Evolutionary conservation across 352 stramenopile genomes (phyloP), one percentile per base, ranked within the genome.

Genomic region (Halophytophthora polymorphica): DNA sequence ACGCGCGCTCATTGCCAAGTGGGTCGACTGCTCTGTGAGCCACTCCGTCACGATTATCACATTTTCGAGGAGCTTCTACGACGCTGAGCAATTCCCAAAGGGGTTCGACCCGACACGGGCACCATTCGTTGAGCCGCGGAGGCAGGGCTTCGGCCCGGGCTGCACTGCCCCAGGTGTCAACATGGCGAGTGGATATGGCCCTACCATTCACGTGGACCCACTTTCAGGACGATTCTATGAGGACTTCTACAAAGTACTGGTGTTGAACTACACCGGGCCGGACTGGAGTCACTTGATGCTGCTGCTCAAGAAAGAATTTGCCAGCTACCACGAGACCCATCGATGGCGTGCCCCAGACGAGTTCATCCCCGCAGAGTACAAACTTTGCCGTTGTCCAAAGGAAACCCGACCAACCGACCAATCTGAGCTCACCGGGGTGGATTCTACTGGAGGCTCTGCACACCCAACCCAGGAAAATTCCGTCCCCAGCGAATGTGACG

Each of bases 231-330:
- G 61, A 11, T 86, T 75, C 58, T 92, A 87, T 37, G 78, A 90
- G 48, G 78, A 90, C 47, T 90, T 90, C 41, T 89, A 93, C 76
- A 93, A 90, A 35, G 75, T 90, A 7, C 61, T 87, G n/a, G 69
- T 86, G 13, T 79, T 84, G 68, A 87, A 86, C 52, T 90, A 97
- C 62, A 98, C 87, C 14, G 84, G 81, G 14, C 66, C 87, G 10
- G 95, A 98, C 66, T 98, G 90, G 82, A 80, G 80, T 15, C 86
- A 90, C 17, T 53, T 99, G 37, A 64, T 98, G 31, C 53, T 75
- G 40, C 64, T 92, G 1, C 86, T 99, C 15, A 98, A 98, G 56
- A 69, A 80, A 62, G 95, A 98, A 56, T 98, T 99, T 53, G 66
- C 93, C 0, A 83, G 69, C 3, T 99, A 98, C 66, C 85, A 97